These are phyloP conservation scores for Alternaria infectoria DNA, from an alignment of 2,329 filamentous ascomycete species.

Conservation along the genomic window DNA sequence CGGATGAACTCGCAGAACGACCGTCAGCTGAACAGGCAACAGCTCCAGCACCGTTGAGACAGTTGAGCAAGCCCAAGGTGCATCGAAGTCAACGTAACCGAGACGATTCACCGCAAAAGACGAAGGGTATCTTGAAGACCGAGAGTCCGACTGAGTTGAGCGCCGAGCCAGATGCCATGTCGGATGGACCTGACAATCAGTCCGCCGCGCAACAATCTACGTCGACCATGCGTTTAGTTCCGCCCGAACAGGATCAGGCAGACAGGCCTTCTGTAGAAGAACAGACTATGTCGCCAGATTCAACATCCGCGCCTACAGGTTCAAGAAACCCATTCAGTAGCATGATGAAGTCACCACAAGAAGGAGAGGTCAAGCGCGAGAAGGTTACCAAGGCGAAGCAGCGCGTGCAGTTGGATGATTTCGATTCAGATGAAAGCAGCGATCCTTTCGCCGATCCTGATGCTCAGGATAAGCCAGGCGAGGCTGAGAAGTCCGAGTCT, in stretches of 20 bases:
- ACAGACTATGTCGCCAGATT: slow-evolving; percentile 26
- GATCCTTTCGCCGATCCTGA: slow-evolving; percentile 53
- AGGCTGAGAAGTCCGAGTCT: slow-evolving; percentile 26
- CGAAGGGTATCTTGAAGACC: slow-evolving; percentile 39
- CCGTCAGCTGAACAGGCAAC: slow-evolving; percentile 37
- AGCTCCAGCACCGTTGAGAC: slow-evolving; percentile 33
- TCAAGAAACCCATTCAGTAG: slow-evolving; percentile 39
- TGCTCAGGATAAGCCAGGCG: slow-evolving; percentile 37
- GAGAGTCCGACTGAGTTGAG: slow-evolving; percentile 38
- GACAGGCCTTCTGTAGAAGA: slow-evolving; percentile 21
- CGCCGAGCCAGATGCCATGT: slow-evolving; percentile 20
- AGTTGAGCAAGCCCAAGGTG: slow-evolving; percentile 48
- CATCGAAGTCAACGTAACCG: slow-evolving; percentile 43
- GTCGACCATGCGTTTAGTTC: slow-evolving; percentile 44
- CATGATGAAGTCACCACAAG: slow-evolving; percentile 45
- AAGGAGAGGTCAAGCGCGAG: slow-evolving; percentile 59
- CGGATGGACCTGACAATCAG: slow-evolving; percentile 16
- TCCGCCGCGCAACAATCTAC: slow-evolving; percentile 24
- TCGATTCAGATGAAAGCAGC: slow-evolving; percentile 63
- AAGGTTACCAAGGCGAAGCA: slow-evolving; percentile 66
- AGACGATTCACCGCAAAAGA: slow-evolving; percentile 43
- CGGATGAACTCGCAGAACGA: slow-evolving; percentile 36
- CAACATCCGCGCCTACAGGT: slow-evolving; percentile 28
- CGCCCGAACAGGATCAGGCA: slow-evolving; percentile 36
- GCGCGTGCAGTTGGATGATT: slow-evolving; percentile 73